Evolutionary conservation across 2,329 filamentous ascomycete species (phyloP), one percentile per base, ranked within the genome.

Genomic region (Botrytis tulipae): DNA sequence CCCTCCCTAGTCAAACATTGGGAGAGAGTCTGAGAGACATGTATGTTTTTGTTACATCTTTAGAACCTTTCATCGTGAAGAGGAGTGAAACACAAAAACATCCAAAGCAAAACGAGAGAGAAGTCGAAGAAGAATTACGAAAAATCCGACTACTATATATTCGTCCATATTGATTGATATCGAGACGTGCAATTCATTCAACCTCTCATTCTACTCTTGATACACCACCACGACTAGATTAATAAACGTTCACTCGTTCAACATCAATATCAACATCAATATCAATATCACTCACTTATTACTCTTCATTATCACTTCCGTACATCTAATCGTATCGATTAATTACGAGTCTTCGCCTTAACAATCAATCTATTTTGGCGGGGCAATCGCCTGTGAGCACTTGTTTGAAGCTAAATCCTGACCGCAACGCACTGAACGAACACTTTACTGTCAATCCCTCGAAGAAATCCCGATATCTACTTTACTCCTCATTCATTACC

Each of bases 341-440:
- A 44, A 20, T 25, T 7, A 12, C 48, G 22, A 25, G 48, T n/a
- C 14, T 54, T 66, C 4, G 29, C 37, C 12, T 22, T 18, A 4
- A 29, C 54, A 18, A 29, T 16, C 61, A 72, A 51, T 25, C 37
- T 35, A 32, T 57, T 74, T 73, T 74, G 73, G 73, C 71, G 73
- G 73, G 73, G 73, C 66, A 73, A 71, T 68, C 73, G 44, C 65
- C 73, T 74, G 46, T 68, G 46, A 54, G 65, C 4, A 68, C 32
- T 68, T 46, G 29, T 68, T 25, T 68, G 65, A 54, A 68, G 65
- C 65, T 68, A 68, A 68, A 54, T 68, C 65, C 46, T 68, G 65
- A 68, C 65, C 65, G 65, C 65, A 68, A 68, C 65, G 65, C 65
- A 67, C 32, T 67, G 65, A 67, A 14, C 65, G 25, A 67, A 22